These are phyloP conservation scores for Pyronema domesticum DNA, from an alignment of 495 filamentous ascomycete genomes.

Conservation along the genomic window DNA sequence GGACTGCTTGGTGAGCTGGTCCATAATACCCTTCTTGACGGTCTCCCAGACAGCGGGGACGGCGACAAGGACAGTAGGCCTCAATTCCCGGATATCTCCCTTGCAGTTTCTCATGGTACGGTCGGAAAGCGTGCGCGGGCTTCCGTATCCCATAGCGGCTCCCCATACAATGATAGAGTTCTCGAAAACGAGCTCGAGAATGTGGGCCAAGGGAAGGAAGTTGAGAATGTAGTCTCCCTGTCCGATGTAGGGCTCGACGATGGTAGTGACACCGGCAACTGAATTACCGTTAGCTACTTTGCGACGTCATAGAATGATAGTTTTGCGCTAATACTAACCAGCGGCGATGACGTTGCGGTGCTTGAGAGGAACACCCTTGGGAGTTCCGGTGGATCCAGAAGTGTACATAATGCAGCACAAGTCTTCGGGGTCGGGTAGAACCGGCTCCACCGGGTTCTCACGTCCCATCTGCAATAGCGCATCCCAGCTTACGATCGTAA, in stretches of 20 bases:
- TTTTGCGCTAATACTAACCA: slow-evolving; percentile 33
- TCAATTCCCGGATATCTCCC: slow-evolving; percentile 88
- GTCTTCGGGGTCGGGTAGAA: slow-evolving; percentile 66
- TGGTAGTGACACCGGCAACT: slow-evolving; percentile 76
- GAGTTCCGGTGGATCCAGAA: slow-evolving; percentile 88
- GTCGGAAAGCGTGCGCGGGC: slow-evolving; percentile 82
- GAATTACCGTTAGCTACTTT: neutral
- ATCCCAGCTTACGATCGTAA: slow-evolving; percentile 68
- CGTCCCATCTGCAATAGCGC: slow-evolving; percentile 68
- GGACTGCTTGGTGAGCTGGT: slow-evolving; percentile 62
- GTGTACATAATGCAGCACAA: slow-evolving; percentile 99
- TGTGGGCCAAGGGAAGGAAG: slow-evolving; percentile 86
- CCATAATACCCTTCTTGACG: slow-evolving; percentile 91
- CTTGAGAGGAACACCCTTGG: slow-evolving; percentile 85
- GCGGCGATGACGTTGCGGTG: slow-evolving; percentile 81
- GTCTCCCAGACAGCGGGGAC: slow-evolving; percentile 96
- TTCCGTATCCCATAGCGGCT: slow-evolving; percentile 92
- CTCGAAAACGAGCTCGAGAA: slow-evolving; percentile 95
- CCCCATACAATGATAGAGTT: slow-evolving; percentile 87
- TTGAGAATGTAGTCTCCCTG: slow-evolving; percentile 77
- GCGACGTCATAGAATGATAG: neutral
- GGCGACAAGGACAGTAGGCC: slow-evolving; percentile 78
- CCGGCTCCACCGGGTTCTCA: slow-evolving; percentile 63
- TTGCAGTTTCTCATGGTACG: slow-evolving; percentile 78
- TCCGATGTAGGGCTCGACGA: slow-evolving; percentile 69